A percentile compares a stretch with the other conserved stretches of the same genome.
These are phyloP conservation scores for Pholiota adiposa DNA, from an alignment of 1,284 basidiomycete species.

Conservation along the genomic window DNA sequence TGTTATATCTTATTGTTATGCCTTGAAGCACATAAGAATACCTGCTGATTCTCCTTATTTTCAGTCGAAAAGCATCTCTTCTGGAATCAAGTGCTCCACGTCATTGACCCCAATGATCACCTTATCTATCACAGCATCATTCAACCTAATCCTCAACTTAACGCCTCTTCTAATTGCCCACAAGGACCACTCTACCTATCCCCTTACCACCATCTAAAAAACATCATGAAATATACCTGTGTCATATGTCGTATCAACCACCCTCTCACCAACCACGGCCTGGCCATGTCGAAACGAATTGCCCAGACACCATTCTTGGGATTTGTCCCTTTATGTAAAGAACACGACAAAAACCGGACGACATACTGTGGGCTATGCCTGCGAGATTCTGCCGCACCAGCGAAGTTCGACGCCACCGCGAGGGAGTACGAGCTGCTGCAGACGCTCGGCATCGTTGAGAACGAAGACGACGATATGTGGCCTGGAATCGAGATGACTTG, in stretches of 20 bases:
- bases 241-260: constrained; percentile 71
- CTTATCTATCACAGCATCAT: constrained; percentile 38
- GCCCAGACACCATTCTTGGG: constrained; percentile 47
- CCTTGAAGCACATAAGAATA: neutral
- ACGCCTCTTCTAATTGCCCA: constrained; percentile 28
- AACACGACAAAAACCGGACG: constrained; percentile 56
- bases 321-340: constrained; percentile 58
- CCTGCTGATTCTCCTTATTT: constrained; percentile 14
- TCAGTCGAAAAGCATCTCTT: constrained; percentile 63
- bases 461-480: constrained; percentile 73
- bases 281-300: constrained; percentile 51
- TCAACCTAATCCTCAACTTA: constrained; percentile 30
- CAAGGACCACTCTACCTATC: constrained; percentile 32
- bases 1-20: neutral
- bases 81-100: constrained; percentile 58
- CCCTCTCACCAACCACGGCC: constrained; percentile 52
- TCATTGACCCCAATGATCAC: constrained; percentile 57
- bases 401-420: constrained; percentile 30
- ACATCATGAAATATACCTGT: constrained; percentile 49
- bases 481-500: constrained; percentile 68
- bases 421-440: constrained; percentile 36
- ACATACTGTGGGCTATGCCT: constrained; percentile 71
- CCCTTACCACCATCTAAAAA: constrained; percentile 45
- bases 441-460: constrained; percentile 59
- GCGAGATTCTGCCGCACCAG: constrained; percentile 54